Conservation (phyloP, 1,284 basidiomycete genomes). For the Thelephora terrestris region DNA sequence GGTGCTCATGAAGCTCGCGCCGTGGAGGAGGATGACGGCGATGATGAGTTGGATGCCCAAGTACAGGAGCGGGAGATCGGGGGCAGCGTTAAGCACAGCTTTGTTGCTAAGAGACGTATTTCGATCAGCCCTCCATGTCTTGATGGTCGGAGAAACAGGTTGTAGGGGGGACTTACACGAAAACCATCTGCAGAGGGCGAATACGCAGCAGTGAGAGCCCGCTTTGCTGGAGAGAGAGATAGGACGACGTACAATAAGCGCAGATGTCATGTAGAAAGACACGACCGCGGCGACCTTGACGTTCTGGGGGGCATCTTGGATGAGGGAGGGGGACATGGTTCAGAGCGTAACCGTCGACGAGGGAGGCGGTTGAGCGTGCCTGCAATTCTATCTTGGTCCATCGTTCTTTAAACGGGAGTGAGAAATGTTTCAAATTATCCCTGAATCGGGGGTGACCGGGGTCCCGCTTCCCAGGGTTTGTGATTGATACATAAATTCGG, state of each 20-base stretch:
- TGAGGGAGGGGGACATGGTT: background rate
- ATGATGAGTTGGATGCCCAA: slow-evolving; percentile 59
- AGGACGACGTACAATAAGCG: slow-evolving; percentile 47
- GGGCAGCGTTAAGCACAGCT: slow-evolving; percentile 58
- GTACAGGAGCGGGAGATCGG: slow-evolving; percentile 60
- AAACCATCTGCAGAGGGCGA: slow-evolving; percentile 44
- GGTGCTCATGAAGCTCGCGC: slow-evolving; percentile 33
- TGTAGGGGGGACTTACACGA: slow-evolving; percentile 36
- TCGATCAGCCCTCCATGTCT: background rate
- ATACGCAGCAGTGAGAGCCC: background rate
- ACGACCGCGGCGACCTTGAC: slow-evolving; percentile 61
- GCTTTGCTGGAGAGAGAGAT: slow-evolving; percentile 2
- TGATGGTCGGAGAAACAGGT: background rate
- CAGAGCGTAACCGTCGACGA: background rate
- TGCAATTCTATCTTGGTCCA: background rate
- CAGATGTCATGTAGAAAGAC: slow-evolving; percentile 66
- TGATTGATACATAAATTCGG: background rate
- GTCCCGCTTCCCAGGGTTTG: background rate
- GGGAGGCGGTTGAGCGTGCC: background rate
- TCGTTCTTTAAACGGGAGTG: background rate
- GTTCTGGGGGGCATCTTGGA: slow-evolving; percentile 20
- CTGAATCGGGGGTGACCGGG: background rate
- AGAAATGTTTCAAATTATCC: background rate
- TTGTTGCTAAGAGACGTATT: slow-evolving; percentile 42
- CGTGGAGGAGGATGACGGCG: slow-evolving; percentile 55